Conservation (phyloP, 495 filamentous ascomycete species). For the Penicillium pancosmium region DNA sequence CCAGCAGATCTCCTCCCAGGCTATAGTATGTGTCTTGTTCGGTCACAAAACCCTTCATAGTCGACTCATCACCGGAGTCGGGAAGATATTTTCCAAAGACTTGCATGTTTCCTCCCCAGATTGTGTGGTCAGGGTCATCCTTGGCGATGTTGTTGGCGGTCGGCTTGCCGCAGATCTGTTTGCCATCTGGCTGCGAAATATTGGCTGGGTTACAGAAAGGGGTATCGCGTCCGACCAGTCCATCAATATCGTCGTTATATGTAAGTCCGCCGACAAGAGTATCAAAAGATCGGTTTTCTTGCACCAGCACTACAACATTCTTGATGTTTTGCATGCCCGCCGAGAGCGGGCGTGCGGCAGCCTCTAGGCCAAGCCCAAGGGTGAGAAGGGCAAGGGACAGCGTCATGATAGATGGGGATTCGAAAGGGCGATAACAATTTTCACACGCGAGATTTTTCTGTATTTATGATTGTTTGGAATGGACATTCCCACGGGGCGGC, state of each 20-base stretch:
- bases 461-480: constrained; percentile 1
- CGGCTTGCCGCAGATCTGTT: constrained; percentile 38
- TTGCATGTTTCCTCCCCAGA: constrained; percentile 52
- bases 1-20: constrained; percentile 27
- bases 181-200: constrained; percentile 33
- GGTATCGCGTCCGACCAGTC: constrained; percentile 30
- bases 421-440: neutral
- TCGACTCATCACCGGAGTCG: constrained; percentile 21
- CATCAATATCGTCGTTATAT: constrained; percentile 38
- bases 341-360: constrained; percentile 10
- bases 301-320: constrained; percentile 47
- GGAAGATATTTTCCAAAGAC: constrained; percentile 50
- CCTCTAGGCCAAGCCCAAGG: constrained; percentile 9
- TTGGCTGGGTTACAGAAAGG: constrained; percentile 46
- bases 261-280: constrained; percentile 43
- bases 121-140: constrained; percentile 53
- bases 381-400: constrained; percentile 6
- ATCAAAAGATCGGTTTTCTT: constrained; percentile 51
- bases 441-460: neutral
- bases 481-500: neutral
- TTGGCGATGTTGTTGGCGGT: constrained; percentile 36
- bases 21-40: constrained; percentile 44
- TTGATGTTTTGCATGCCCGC: constrained; percentile 41
- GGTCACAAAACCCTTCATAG: constrained; percentile 48
- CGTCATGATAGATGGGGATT: constrained; percentile 4